Base-by-base conservation (phyloP, 805 yeast species). In the Candida peoriensis region DNA sequence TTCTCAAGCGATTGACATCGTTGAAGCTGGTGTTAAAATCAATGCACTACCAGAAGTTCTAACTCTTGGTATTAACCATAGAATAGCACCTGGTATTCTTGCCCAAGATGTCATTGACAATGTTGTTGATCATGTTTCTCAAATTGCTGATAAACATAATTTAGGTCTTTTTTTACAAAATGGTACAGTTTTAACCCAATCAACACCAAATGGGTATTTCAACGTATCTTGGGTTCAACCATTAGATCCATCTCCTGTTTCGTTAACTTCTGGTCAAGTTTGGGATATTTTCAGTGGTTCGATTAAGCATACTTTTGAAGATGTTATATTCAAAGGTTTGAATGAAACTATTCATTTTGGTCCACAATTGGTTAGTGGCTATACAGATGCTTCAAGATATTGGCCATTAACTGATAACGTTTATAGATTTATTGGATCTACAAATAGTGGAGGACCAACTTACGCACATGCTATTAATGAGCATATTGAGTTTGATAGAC, bases 1-100 rank as follows among this genome's bases (percentile, higher is more conserved):
- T 0, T 70, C 85, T 5, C 85, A 77, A 56, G 82, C 90, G 0
- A 66, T 72, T 30, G 87, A 81, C 48, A 67, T 79, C 13, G 62
- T 83, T 38, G 47, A 57, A 5, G 90, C 89, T 16, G 93, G 90
- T 23, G 69, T 76, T 38, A 82, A 83, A 56, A 68, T 77, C 24
- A 82, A 83, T 48, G 86, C 89, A 2, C 60, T 82, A 32, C 90
- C 93, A 3, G 88, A 81, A 49, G 57, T 64, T 22, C 74, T 72
- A 4, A 57, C 57, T 20, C 60, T 78, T 24, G 51, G 68, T 23
- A 64, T 80, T 28, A 81, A 83, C 54, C 81, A 79, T 49, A 66
- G 90, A 50, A 63, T 81, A 26, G 70, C 76, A 14, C 61, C 74
- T 23, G 84, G 76, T 41, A 64, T 75, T 12, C 56, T 67, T 16